Conservation (phyloP, 352 stramenopile genomes). For the Phytophthora sp. region DNA sequence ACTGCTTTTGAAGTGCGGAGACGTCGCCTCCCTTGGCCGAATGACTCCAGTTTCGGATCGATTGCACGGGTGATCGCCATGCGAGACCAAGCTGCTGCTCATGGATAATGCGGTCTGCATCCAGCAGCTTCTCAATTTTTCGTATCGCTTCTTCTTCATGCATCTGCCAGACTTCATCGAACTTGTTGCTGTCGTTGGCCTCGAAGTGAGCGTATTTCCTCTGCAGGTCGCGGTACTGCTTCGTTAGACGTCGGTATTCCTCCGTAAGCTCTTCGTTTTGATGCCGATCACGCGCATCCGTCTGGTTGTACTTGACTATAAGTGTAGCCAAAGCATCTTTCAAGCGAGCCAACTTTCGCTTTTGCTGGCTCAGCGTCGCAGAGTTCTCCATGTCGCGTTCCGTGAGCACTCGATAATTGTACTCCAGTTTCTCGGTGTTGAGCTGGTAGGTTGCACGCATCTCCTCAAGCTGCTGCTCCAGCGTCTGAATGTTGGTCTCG, state of each 20-base stretch:
- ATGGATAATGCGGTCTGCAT: constrained; percentile 90
- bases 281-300: constrained; percentile 83
- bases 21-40: constrained; percentile 28
- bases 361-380: constrained; percentile 91
- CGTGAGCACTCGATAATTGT: constrained; percentile 96
- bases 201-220: constrained; percentile 96
- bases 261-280: constrained; percentile 94
- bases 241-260: constrained; percentile 93
- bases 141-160: constrained; percentile 87
- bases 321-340: constrained; percentile 92
- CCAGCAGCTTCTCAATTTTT: constrained; percentile 89
- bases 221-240: constrained; percentile 96
- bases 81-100: constrained; percentile 90
- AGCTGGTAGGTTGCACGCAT: constrained; percentile 96
- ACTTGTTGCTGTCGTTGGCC: constrained; percentile 86
- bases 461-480: constrained; percentile 96
- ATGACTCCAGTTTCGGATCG: constrained; percentile 62
- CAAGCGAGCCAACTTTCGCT: constrained; percentile 92
- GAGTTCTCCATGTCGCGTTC: constrained; percentile 96
- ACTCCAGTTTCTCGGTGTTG: constrained; percentile 97
- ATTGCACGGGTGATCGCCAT: constrained; percentile 69
- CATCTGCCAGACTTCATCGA: constrained; percentile 92
- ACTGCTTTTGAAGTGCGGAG: constrained; percentile 26
- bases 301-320: constrained; percentile 93
- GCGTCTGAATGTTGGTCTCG: constrained; percentile 95